Evolutionary conservation across 495 filamentous ascomycete genomes (phyloP).

Genomic region (Geopyxis carbonaria): DNA sequence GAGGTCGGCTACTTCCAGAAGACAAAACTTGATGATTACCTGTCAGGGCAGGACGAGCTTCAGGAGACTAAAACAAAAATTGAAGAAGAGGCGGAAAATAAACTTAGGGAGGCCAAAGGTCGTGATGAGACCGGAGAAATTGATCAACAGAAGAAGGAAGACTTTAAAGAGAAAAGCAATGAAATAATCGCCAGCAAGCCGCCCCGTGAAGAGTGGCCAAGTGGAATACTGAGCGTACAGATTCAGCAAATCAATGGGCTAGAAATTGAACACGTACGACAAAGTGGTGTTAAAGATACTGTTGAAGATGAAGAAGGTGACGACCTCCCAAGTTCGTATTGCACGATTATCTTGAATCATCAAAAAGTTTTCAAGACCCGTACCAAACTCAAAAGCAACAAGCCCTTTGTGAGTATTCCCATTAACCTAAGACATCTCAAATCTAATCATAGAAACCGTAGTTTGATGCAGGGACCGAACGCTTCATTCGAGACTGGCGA

Average conservation of each 20-base stretch:
- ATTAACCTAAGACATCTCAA: background rate
- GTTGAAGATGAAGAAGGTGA: conserved; percentile 38
- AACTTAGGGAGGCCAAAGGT: conserved; percentile 43
- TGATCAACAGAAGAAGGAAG: conserved; percentile 38
- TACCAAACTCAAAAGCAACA: conserved; percentile 52
- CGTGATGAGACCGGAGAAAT: conserved; percentile 37
- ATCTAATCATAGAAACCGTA: conserved; percentile 38
- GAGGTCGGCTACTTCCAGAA: conserved; percentile 53
- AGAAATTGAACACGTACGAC: background rate
- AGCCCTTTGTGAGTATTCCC: conserved; percentile 1
- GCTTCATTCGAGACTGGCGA: conserved; percentile 45
- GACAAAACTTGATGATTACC: conserved; percentile 33
- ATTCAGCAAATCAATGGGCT: conserved; percentile 50
- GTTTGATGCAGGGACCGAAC: conserved; percentile 55
- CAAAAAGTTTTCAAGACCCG: conserved; percentile 48
- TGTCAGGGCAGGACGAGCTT: conserved; percentile 38
- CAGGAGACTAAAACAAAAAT: conserved; percentile 1
- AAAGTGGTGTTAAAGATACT: conserved; percentile 1
- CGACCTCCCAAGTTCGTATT: conserved; percentile 45
- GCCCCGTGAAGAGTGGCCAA: conserved; percentile 29
- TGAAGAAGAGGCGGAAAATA: conserved; percentile 32
- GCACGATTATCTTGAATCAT: conserved; percentile 51
- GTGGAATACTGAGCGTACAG: conserved; percentile 46
- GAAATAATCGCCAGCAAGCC: conserved; percentile 40
- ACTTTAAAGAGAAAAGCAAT: conserved; percentile 32